Conservation (phyloP, 805 yeast genomes). For the Wickerhamomyces strasburgensis region DNA sequence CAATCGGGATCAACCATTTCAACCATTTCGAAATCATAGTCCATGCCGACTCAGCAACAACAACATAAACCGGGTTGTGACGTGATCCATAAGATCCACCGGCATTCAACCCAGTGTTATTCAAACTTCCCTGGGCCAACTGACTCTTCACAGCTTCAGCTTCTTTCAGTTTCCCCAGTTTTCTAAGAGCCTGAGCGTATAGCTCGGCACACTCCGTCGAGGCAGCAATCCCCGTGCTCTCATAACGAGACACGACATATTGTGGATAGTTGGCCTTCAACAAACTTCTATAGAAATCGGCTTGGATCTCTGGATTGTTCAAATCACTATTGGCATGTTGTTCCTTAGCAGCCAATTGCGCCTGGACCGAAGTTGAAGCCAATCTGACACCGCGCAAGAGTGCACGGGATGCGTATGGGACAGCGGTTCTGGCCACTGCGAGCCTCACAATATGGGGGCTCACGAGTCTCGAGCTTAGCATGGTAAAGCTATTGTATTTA, state of each 20-base stretch:
- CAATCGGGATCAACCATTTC: conserved; percentile 81
- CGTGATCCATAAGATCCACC: conserved; percentile 48
- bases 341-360: conserved; percentile 57
- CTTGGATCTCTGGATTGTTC: conserved; percentile 67
- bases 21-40: conserved; percentile 81
- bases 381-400: conserved; percentile 14
- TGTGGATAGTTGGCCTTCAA: conserved; percentile 88
- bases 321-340: conserved; percentile 80
- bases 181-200: conserved; percentile 76
- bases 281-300: conserved; percentile 72
- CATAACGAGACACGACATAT: conserved; percentile 89
- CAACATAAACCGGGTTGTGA: conserved; percentile 88
- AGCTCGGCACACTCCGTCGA: conserved; percentile 73
- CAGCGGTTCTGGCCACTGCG: conserved; percentile 2
- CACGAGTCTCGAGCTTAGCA: background rate
- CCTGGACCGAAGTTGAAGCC: conserved; percentile 21
- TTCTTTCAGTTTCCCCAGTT: conserved; percentile 70
- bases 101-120: conserved; percentile 12
- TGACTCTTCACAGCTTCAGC: conserved; percentile 46
- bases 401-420: conserved; percentile 28
- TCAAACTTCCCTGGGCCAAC: conserved; percentile 38
- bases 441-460: conserved; percentile 10
- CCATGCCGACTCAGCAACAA: conserved; percentile 79
- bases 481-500: too few relatives aligned
- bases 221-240: conserved; percentile 87